phyloP scores from a whole-genome alignment of 2,329 filamentous ascomycete genomes.

The Colletotrichum truncatum region DNA sequence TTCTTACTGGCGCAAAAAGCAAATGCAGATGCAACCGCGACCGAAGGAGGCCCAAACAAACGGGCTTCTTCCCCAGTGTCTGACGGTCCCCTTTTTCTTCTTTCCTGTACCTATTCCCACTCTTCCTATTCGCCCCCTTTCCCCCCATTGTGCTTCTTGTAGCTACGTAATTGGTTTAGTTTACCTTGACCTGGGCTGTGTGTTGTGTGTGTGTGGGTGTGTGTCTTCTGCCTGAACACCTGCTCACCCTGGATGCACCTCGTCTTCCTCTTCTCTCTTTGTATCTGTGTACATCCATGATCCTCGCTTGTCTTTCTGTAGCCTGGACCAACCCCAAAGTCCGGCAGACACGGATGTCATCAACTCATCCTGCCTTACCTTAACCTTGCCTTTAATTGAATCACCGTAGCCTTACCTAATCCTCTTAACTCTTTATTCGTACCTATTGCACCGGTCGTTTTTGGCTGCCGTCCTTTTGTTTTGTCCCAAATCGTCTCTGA shows the following conservation, averaged over 20 bases:
- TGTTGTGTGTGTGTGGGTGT: too few species aligned
- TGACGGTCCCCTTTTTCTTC: background rate
- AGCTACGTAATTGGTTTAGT: background rate
- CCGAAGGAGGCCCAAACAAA: background rate
- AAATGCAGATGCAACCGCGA: background rate
- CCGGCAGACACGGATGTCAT: background rate
- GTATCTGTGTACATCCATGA: background rate
- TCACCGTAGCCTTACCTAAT: background rate
- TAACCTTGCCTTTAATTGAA: background rate
- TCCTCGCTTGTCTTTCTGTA: background rate
- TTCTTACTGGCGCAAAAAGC: background rate
- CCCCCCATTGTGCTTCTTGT: background rate
- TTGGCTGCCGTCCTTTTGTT: background rate
- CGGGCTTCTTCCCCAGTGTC: background rate
- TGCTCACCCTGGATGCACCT: background rate
- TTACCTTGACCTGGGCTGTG: background rate
- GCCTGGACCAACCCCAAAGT: background rate
- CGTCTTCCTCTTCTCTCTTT: too few species aligned
- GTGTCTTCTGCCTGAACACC: background rate
- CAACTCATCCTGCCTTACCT: background rate
- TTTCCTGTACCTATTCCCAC: background rate
- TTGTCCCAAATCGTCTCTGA: background rate
- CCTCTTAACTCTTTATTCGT: background rate
- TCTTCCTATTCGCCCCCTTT: background rate
- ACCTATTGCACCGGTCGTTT: background rate